Conservation (phyloP, 2,329 filamentous ascomycete genomes). For the Pochonia chlamydosporia region DNA sequence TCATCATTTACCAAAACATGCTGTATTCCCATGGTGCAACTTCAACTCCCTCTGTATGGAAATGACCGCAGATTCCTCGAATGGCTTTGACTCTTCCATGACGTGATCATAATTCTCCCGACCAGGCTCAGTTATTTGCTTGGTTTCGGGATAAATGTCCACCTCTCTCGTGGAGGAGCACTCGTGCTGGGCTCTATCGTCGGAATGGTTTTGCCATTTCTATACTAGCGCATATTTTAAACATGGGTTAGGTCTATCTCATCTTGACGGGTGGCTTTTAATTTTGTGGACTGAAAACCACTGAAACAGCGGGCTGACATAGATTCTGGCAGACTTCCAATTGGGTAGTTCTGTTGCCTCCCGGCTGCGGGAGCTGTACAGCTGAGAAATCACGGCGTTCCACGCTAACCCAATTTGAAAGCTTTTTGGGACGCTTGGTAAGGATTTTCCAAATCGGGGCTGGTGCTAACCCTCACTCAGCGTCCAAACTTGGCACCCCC, state of each 20-base stretch:
- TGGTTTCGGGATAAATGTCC: too few species aligned
- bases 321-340: neutral
- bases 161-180: too few species aligned
- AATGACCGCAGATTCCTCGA: neutral
- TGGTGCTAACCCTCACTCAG: neutral
- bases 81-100: neutral
- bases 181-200: too few species aligned
- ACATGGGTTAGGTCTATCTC: neutral
- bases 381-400: neutral
- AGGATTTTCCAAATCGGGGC: neutral
- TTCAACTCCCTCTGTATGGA: neutral
- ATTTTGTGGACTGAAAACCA: neutral
- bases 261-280: neutral
- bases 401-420: neutral
- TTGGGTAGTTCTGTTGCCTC: neutral
- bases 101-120: neutral
- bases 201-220: neutral
- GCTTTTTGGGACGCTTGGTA: neutral
- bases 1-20: neutral
- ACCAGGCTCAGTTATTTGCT: too few species aligned
- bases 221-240: neutral
- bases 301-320: neutral
- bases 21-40: neutral
- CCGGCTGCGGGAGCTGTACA: neutral
- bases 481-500: neutral